Conservation (phyloP, 805 yeast genomes). For the Clavispora asparagi region DNA sequence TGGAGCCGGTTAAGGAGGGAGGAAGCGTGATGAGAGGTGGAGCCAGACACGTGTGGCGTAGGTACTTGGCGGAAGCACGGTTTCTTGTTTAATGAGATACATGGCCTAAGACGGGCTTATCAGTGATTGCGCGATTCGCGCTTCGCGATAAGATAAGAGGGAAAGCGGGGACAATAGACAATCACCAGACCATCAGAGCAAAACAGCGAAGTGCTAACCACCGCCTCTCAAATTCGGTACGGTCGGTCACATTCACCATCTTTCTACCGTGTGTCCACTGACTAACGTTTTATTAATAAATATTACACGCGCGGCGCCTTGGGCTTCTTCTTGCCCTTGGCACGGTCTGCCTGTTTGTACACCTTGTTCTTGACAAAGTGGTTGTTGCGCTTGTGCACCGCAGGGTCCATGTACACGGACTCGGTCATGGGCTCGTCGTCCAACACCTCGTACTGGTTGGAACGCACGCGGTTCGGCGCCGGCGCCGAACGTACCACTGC, state of each 20-base stretch:
- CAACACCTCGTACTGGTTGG: slow-evolving; percentile 16
- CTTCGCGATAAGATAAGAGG: neutral
- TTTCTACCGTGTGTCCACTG: no score
- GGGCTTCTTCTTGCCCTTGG: slow-evolving; percentile 5
- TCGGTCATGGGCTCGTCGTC: slow-evolving; percentile 9
- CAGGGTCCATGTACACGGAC: slow-evolving; percentile 6
- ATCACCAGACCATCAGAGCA: no score
- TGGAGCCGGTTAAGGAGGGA: neutral
- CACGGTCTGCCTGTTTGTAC: slow-evolving; percentile 13
- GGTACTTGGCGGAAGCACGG: no score
- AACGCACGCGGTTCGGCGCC: slow-evolving; percentile 6
- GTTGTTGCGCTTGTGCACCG: slow-evolving; percentile 14
- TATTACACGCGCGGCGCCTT: neutral
- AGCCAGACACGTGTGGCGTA: no score
- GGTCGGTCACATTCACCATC: no score
- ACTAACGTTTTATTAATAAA: neutral
- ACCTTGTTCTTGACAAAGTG: slow-evolving; percentile 17
- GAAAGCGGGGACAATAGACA: neutral
- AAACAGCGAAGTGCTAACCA: no score
- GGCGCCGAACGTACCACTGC: slow-evolving; percentile 7
- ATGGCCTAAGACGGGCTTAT: neutral
- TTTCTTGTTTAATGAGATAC: no score
- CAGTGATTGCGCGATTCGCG: neutral
- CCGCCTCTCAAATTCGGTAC: no score
- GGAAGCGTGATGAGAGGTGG: neutral